Evolutionary conservation across 2,329 filamentous ascomycete genomes (phyloP), one percentile per base, ranked within the genome.

Genomic region (Emmonsiellopsis sp.): DNA sequence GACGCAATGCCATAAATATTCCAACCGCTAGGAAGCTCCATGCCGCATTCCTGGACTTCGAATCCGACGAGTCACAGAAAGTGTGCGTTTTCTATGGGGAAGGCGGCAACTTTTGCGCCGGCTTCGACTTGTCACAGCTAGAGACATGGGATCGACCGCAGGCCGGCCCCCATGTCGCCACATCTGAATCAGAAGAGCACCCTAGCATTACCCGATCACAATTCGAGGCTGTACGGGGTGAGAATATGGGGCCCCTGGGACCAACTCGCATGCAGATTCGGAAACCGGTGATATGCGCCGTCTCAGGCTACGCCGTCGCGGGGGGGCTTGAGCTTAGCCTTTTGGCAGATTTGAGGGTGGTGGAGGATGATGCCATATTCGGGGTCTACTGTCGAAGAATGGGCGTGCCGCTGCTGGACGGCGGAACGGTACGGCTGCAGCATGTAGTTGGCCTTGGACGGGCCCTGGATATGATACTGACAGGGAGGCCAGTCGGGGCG

Each of bases 381-480:
- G 79, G 79, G 2, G 73, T 82, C 2, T 82, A 81, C 58, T 80
- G 76, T 61, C 70, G 79, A 2, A 71, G 78, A 2, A 79, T 70
- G 60, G 77, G 79, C 1, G 76, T 79, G 0, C 77, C 77, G 3
- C 62, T 79, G 26, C 75, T 79, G 42, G 79, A 73, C 31, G 74
- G 75, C 7, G 79, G 79, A 1, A 81, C 78, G 0, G 77, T 81
- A 0, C 72, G 79, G 1, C 63, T 81, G 5, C 76, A 76, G 54
- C 70, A 70, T 1, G 69, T 80, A 44, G 64, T 82, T 20, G 79
- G 79, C 0, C 66, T 81, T 1, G 77, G 78, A 0, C 62, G 77
- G 2, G 79, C 79, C 0, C 56, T 81, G 52, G 79, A 82, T 61
- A 77, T 82, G 73, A 79, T 81, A 13, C 65, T 82, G 5, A 82